Conservation (phyloP, 805 yeast species). For the Candida suzukii region DNA sequence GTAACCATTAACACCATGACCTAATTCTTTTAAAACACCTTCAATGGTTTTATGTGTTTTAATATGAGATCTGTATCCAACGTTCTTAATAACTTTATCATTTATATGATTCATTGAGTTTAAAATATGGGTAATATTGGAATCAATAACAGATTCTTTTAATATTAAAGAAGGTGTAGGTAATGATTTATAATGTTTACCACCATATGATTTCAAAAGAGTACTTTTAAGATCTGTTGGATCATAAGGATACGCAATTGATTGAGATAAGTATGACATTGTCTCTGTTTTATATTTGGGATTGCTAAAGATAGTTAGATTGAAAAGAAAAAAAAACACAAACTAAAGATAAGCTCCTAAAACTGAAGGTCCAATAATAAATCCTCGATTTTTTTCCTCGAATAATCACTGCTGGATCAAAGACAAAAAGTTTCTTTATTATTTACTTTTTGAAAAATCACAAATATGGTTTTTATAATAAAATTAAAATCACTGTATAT, state of each 20-base stretch:
- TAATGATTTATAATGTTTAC: slow-evolving; percentile 34
- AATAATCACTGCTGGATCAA: too few species aligned
- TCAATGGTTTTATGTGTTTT: slow-evolving; percentile 69
- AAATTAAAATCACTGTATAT: too few species aligned
- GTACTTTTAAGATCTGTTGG: slow-evolving; percentile 5
- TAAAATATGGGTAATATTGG: slow-evolving; percentile 3
- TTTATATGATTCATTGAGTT: slow-evolving; percentile 2
- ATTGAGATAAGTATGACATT: slow-evolving; percentile 1
- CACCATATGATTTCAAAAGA: slow-evolving; percentile 22
- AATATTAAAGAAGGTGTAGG: slow-evolving; percentile 51
- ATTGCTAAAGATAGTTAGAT: too few species aligned
- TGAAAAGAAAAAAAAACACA: too few species aligned
- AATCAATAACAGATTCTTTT: slow-evolving; percentile 21
- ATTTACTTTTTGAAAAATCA: too few species aligned
- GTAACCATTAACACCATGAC: slow-evolving; percentile 26
- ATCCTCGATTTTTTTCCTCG: too few species aligned
- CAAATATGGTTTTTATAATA: too few species aligned
- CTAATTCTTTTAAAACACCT: slow-evolving; percentile 51
- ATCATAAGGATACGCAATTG: slow-evolving; percentile 4
- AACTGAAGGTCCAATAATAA: too few species aligned
- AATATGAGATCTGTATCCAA: slow-evolving; percentile 63
- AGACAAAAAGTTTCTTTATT: too few species aligned
- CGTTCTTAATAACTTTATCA: slow-evolving; percentile 15
- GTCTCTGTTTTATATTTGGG: too few species aligned
- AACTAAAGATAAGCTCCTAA: too few species aligned